Conservation (phyloP, 768 basidiomycete genomes). For the Suillus hirtellus region DNA sequence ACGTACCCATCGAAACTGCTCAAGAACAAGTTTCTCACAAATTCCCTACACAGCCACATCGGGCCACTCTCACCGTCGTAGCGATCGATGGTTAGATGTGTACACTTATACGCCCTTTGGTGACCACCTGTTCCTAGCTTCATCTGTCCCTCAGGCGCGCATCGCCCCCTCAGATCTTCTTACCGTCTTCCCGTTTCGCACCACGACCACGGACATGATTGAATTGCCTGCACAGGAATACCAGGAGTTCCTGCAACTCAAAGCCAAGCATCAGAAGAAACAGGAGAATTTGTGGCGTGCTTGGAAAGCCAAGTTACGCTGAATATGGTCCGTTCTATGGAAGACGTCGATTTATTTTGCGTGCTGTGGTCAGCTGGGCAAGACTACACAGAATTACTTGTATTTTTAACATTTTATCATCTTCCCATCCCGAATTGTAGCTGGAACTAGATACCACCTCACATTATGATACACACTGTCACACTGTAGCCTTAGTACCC, state of each 20-base stretch:
- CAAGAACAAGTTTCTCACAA: constrained; percentile 12
- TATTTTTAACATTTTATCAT: constrained; percentile 8
- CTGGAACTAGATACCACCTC: constrained; percentile 5
- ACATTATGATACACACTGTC: constrained; percentile 4
- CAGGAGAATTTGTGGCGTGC: constrained; percentile 61
- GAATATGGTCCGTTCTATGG: constrained; percentile 1
- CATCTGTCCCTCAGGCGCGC: constrained; percentile 60
- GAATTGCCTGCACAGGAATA: constrained; percentile 63
- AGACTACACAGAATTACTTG: neutral
- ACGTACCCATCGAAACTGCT: constrained; percentile 11
- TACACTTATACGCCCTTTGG: constrained; percentile 65
- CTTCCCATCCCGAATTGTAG: neutral
- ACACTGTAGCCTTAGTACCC: constrained; percentile 11
- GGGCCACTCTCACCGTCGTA: constrained; percentile 48
- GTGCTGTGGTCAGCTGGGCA: neutral
- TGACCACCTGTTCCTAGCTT: constrained; percentile 63
- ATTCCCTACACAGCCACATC: constrained; percentile 35
- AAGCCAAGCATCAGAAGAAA: constrained; percentile 50
- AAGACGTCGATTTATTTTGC: neutral
- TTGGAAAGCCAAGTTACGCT: constrained; percentile 37
- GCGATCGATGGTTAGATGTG: constrained; percentile 66
- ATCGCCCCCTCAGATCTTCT: constrained; percentile 62
- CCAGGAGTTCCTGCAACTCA: constrained; percentile 56
- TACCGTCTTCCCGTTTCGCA: constrained; percentile 49
- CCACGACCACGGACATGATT: constrained; percentile 52